These are phyloP conservation scores for Acanthamoeba triangularis DNA, from an alignment of 208 protist species.

Conservation along the genomic window DNA sequence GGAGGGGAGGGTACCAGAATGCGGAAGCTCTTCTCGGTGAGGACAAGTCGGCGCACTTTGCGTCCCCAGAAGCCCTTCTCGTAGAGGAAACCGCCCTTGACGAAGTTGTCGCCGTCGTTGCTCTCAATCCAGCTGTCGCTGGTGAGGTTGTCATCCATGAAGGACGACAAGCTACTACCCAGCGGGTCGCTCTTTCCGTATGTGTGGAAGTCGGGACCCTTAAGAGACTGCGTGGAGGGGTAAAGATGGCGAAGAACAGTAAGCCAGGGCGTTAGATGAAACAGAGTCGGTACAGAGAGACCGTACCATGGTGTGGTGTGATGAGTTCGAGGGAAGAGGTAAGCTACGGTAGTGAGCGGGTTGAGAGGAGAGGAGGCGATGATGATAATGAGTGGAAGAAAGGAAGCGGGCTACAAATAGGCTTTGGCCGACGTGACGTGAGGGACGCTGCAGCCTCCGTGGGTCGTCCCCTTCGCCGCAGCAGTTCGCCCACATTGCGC, in stretches of 20 bases:
- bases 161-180: background rate
- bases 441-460: background rate
- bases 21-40: conserved; percentile 39
- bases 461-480: background rate
- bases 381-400: background rate
- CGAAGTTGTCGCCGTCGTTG: conserved; percentile 55
- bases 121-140: conserved; percentile 10
- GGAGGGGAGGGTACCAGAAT: background rate
- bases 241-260: too few relatives aligned
- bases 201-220: conserved; percentile 37
- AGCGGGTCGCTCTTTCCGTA: conserved; percentile 1
- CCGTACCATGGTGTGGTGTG: background rate
- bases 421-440: too few relatives aligned
- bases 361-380: background rate
- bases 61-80: conserved; percentile 42
- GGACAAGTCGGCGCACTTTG: conserved; percentile 29
- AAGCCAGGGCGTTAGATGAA: too few relatives aligned
- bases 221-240: background rate
- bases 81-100: conserved; percentile 41
- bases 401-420: too few relatives aligned
- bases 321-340: background rate
- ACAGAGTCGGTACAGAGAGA: too few relatives aligned
- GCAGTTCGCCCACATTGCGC: conserved; percentile 35
- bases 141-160: conserved; percentile 22
- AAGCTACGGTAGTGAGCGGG: too few relatives aligned